Evolutionary conservation across 2,329 filamentous ascomycete genomes (phyloP), one percentile per base, ranked within the genome.

Genomic region (Penicillium sp.): DNA sequence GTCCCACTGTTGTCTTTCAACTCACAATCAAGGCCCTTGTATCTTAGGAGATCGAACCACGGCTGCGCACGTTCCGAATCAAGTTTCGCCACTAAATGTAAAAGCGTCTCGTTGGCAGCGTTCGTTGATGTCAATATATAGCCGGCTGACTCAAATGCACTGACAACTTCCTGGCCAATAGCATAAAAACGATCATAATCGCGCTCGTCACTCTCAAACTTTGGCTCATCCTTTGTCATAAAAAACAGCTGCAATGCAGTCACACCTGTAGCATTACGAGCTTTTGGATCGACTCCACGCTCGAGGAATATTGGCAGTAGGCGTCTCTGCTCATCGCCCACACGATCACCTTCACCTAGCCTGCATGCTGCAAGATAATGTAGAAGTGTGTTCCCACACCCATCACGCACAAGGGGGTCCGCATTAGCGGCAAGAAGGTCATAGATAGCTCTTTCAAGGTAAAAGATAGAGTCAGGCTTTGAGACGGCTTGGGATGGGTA

Each of bases 291-390:
- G n/a, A 53, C 51, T 40, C 38, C 57, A n/a, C 24, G 28, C 17
- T 54, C 50, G 28, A 59, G 42, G 50, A 59, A 54, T 38, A 49
- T 10, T 8, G 6, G n/a, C 26, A 59, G 50, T 28, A 59, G 49
- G 22, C 57, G 38, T 50, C 30, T 59, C 19, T 59, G 57, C 37
- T 54, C 40, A 47, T 59, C 28, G 19, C 57, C 57, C 12, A 49
- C 28, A 8, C 33, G 57, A 28, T 55, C 42, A 19, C 33, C 35
- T 40, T 57, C 59, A 24, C 55, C 59, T 24, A 61, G 35, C 28
- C 44, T 53, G 17, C 53, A 33, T 19, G 45, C 57, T 26, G 63
- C 63, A 61, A 67, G 60, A 44, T 67, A 67, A 53, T 67, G 65
- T 19, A 67, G 58, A 37, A 54, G 60, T 35, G 62, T 67, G 53